Conservation (phyloP, 2,329 filamentous ascomycete genomes). For the Aspergillus novoparasiticus region DNA sequence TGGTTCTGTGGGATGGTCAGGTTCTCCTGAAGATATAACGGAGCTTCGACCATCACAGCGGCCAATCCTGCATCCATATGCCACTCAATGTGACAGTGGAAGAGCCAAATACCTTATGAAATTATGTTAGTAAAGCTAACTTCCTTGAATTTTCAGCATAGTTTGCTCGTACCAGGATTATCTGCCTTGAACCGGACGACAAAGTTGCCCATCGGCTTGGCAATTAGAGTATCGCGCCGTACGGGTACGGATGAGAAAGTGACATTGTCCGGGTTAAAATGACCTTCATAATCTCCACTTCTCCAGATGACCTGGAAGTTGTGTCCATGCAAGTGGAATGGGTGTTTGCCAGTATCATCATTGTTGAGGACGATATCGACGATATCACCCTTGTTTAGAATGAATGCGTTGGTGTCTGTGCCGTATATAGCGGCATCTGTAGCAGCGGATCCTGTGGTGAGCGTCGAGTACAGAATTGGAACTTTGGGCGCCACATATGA, state of each 20-base stretch:
- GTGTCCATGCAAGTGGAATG: conserved; percentile 58
- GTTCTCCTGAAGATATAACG: conserved; percentile 62
- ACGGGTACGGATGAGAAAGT: conserved; percentile 60
- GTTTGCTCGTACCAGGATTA: conserved; percentile 31
- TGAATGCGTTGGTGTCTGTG: conserved; percentile 59
- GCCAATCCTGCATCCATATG: conserved; percentile 68
- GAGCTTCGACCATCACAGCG: conserved; percentile 66
- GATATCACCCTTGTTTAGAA: conserved; percentile 43
- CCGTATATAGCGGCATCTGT: conserved; percentile 66
- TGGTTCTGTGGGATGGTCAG: conserved; percentile 65
- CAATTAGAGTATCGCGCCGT: conserved; percentile 68
- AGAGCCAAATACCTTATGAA: conserved; percentile 62
- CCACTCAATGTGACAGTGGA: conserved; percentile 84
- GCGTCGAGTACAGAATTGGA: conserved; percentile 31
- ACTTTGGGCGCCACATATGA: conserved; percentile 34
- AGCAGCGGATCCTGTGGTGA: conserved; percentile 43
- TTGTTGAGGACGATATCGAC: conserved; percentile 50
- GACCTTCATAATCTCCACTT: conserved; percentile 46
- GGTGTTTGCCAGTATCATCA: conserved; percentile 46
- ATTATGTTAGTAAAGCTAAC: too few relatives aligned
- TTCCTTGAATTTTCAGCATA: too few relatives aligned
- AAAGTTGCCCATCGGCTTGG: conserved; percentile 67
- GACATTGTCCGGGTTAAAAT: conserved; percentile 28
- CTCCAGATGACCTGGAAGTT: conserved; percentile 70
- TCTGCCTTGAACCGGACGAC: conserved; percentile 58